Percentiles rank a stretch among this genome's conserved stretches.
Evolutionary conservation across 352 stramenopile species (phyloP).

Genomic region (Globisporangium paddicum): DNA sequence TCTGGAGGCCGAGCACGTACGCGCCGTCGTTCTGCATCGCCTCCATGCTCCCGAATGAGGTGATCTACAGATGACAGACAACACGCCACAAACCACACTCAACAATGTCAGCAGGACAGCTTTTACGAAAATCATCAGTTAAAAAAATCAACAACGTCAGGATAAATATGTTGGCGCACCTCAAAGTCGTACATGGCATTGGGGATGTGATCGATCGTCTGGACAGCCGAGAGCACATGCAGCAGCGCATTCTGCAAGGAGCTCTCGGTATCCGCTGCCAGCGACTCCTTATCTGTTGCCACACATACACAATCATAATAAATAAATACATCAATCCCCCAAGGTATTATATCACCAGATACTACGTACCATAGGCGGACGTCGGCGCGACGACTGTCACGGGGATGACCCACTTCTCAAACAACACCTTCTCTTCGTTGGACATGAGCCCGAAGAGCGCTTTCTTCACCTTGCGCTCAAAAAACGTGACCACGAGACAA

Average conservation of each 20-base stretch:
- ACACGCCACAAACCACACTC: neutral
- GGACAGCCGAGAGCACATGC: conserved; percentile 68
- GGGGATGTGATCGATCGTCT: conserved; percentile 77
- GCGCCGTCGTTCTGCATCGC: conserved; percentile 36
- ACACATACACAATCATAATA: no score
- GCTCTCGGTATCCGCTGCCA: conserved; percentile 51
- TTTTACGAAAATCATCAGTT: no score
- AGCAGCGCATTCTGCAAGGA: conserved; percentile 66
- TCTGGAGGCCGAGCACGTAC: conserved; percentile 27
- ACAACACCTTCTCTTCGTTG: conserved; percentile 83
- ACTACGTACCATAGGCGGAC: conserved; percentile 33
- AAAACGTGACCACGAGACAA: conserved; percentile 70
- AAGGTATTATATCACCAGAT: no score
- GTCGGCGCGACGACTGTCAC: conserved; percentile 51
- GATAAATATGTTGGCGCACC: conserved; percentile 11
- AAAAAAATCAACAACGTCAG: neutral
- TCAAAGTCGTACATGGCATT: conserved; percentile 85
- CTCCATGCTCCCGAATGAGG: conserved; percentile 44
- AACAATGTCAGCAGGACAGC: neutral
- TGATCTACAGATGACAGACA: conserved; percentile 22
- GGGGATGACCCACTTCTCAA: conserved; percentile 80
- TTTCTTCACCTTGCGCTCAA: conserved; percentile 79
- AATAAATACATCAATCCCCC: no score
- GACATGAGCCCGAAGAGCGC: conserved; percentile 80
- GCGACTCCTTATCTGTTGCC: conserved; percentile 38